Evolutionary conservation across 441 rosid species (phyloP).

Genomic region (Biscutella auriculata): DNA sequence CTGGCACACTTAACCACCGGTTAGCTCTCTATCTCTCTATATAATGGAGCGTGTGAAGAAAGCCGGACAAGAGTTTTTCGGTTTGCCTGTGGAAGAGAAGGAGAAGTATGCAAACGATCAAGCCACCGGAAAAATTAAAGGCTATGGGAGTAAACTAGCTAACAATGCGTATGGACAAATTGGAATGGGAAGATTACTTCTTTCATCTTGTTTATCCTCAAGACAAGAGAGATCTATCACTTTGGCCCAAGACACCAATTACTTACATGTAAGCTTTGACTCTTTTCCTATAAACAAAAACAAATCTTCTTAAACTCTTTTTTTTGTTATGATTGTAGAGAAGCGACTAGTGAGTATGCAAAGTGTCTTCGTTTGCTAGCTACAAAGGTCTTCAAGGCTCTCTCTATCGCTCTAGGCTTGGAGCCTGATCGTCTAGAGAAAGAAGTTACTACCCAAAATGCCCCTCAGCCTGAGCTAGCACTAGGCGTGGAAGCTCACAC

Average conservation of each 20-base stretch:
- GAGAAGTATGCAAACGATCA: conserved; percentile 82
- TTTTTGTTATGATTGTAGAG: conserved; percentile 24
- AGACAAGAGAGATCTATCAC: conserved; percentile 59
- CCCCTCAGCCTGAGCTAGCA: conserved; percentile 81
- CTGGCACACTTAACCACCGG: too few species aligned
- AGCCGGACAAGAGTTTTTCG: conserved; percentile 52
- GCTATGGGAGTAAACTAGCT: conserved; percentile 88
- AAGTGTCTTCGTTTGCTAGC: conserved; percentile 62
- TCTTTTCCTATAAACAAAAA: background rate
- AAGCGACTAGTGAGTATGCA: conserved; percentile 65
- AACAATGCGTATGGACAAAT: conserved; percentile 69
- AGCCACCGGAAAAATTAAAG: conserved; percentile 66
- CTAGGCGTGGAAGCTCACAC: conserved; percentile 94
- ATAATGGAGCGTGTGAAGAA: conserved; percentile 51
- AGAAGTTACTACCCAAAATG: conserved; percentile 87
- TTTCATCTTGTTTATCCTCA: conserved; percentile 75
- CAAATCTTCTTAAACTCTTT: background rate
- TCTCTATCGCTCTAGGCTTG: conserved; percentile 62
- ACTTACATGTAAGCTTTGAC: conserved; percentile 53
- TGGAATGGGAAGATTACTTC: conserved; percentile 92
- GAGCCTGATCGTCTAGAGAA: conserved; percentile 75
- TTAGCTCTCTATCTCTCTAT: too few species aligned
- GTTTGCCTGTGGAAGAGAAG: conserved; percentile 63
- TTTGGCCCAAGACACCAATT: conserved; percentile 69
- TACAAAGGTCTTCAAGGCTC: conserved; percentile 43